Conservation (phyloP, 139 green algal species). For the Chlorella sp. region DNA sequence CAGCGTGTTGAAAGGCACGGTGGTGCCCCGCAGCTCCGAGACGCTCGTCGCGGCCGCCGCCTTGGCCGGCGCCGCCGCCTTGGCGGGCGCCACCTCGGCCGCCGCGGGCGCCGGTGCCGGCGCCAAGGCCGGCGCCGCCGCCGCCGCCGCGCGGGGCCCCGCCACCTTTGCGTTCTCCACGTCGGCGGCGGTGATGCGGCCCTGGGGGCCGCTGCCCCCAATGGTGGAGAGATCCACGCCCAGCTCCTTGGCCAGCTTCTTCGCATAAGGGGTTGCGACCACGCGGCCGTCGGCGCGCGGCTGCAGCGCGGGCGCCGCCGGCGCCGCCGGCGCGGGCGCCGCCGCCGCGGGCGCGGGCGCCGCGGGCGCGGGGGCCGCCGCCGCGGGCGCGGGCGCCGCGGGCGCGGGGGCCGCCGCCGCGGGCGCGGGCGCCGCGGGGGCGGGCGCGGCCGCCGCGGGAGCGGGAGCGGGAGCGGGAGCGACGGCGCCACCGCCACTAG, state of each 20-base stretch:
- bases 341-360: conserved; percentile 35
- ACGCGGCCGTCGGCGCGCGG: conserved; percentile 79
- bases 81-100: conserved; percentile 37
- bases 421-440: conserved; percentile 50
- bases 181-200: conserved; percentile 93
- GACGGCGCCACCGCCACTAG: conserved; percentile 23
- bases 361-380: conserved; percentile 50
- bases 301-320: conserved; percentile 21
- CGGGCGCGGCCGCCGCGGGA: conserved; percentile 27
- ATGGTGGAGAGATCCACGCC: conserved; percentile 87
- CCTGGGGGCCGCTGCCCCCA: conserved; percentile 82
- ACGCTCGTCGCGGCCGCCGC: conserved; percentile 61
- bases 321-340: conserved; percentile 40
- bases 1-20: conserved; percentile 89
- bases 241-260: conserved; percentile 96
- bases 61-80: conserved; percentile 43
- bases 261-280: conserved; percentile 97
- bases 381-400: conserved; percentile 19
- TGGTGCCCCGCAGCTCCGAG: conserved; percentile 83
- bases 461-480: conserved; percentile 36
- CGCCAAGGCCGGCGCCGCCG: conserved; percentile 47
- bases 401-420: conserved; percentile 49
- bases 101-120: conserved; percentile 10
- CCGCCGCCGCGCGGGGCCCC: conserved; percentile 37
- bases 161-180: conserved; percentile 70